phyloP scores from a whole-genome alignment of 805 yeast genomes.

The Ogataea zsoltii region DNA sequence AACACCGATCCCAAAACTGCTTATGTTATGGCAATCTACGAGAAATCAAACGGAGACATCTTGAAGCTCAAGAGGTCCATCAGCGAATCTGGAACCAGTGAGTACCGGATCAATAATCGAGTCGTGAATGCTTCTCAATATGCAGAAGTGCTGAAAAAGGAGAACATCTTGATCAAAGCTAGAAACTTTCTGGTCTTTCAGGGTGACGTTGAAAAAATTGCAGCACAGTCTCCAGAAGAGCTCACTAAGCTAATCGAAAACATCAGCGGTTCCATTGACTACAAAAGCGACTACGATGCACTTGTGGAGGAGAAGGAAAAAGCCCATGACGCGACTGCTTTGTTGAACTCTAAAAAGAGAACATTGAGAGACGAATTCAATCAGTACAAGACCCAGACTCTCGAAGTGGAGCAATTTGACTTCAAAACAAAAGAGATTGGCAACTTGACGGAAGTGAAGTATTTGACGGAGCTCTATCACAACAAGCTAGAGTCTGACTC shows the following conservation, averaged over 20 bases:
- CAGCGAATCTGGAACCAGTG: constrained; percentile 58
- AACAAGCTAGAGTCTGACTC: constrained; percentile 45
- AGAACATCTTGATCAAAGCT: constrained; percentile 85
- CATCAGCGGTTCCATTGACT: constrained; percentile 79
- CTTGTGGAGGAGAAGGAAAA: constrained; percentile 63
- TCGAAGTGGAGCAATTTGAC: constrained; percentile 69
- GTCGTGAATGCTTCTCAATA: constrained; percentile 67
- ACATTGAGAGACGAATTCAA: constrained; percentile 70
- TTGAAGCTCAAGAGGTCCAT: constrained; percentile 66
- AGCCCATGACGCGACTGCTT: constrained; percentile 63
- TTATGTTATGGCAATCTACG: constrained; percentile 76
- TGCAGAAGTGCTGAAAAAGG: constrained; percentile 61
- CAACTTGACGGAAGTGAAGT: constrained; percentile 46
- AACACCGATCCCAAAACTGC: constrained; percentile 52
- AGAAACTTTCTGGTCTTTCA: constrained; percentile 92
- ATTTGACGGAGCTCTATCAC: constrained; percentile 67
- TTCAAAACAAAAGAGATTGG: constrained; percentile 50
- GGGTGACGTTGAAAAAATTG: constrained; percentile 94
- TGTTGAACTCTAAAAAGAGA: constrained; percentile 67
- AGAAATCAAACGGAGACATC: constrained; percentile 57
- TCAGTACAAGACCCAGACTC: constrained; percentile 74
- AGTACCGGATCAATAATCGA: constrained; percentile 63
- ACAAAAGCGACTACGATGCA: constrained; percentile 62
- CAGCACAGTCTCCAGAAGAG: constrained; percentile 79
- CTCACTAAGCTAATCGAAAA: constrained; percentile 75